Evolutionary conservation across 1,284 basidiomycete genomes (phyloP).

Genomic region (Sanghuangporus weigelae): DNA sequence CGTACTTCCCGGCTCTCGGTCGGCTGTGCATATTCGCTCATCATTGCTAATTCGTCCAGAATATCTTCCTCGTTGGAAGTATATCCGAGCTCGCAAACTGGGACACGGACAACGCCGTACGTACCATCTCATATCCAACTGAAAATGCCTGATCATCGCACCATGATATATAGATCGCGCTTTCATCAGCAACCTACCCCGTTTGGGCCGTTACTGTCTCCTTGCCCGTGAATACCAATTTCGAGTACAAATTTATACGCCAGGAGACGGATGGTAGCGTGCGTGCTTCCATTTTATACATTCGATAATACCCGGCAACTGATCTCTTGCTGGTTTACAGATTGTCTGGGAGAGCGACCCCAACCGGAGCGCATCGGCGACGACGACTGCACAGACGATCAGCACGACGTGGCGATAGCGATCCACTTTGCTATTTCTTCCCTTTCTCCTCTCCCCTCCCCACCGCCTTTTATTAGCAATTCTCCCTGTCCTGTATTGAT

Average conservation of each 20-base stretch:
- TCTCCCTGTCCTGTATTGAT: no score
- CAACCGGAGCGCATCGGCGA: conserved; percentile 43
- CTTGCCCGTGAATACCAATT: conserved; percentile 42
- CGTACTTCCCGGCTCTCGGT: conserved; percentile 12
- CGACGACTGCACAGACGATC: conserved; percentile 35
- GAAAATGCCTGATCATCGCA: neutral
- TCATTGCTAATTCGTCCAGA: conserved; percentile 30
- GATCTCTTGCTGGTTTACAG: conserved; percentile 20
- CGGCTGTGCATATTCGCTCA: neutral
- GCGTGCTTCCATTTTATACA: conserved; percentile 24
- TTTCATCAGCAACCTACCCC: conserved; percentile 51
- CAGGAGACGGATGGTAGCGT: conserved; percentile 51
- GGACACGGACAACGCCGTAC: conserved; percentile 41
- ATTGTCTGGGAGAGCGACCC: conserved; percentile 53
- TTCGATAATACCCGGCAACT: neutral
- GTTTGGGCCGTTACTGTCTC: conserved; percentile 47
- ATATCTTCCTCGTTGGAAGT: conserved; percentile 54
- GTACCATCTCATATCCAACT: conserved; percentile 16
- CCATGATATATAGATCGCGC: conserved; percentile 36
- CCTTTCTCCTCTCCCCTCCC: no score
- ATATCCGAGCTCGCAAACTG: conserved; percentile 49
- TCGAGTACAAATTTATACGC: conserved; percentile 59
- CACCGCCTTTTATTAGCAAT: no score
- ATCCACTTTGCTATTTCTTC: neutral
- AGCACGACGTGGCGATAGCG: conserved; percentile 24